Base-by-base conservation (phyloP, 2,329 filamentous ascomycete species). In the Calonectria hawksworthii region DNA sequence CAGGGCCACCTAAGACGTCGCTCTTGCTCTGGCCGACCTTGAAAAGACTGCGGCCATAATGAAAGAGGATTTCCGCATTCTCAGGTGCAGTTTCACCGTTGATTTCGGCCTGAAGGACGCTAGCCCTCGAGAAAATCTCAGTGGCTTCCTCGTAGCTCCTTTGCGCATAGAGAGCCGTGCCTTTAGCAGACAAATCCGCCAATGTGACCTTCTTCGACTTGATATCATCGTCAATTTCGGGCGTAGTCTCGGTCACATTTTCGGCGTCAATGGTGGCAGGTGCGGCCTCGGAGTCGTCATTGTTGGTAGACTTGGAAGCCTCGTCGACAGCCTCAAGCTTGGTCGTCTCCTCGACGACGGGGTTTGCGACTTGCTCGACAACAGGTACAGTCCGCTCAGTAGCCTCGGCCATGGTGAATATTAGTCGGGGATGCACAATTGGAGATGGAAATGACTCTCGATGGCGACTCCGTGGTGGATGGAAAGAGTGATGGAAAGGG, bases 1-100 rank as follows among this genome's bases (percentile, higher is more conserved):
- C 94, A 82, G 94, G 94, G 41, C 94, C 95, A 72, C 97, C 97
- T 44, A 99, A 89, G 30, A 99, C 96, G 83, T 99, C 96, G 83
- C 96, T 98, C 86, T 98, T 98, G 84, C 92, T 93, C 84, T 99
- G 94, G 36, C 96, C 97, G 74, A 99, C 94, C 84, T 96, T 96
- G 89, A 98, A 99, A 26, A 99, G 88, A 72, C 95, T 95, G 83
- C 96, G 95, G 18, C 97, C 97, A 86, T 99, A 99, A 77, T 96
- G 92, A 85, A 98, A 99, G 26, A 99, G 92, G 61, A 99, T 92
- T 83, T 99, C 96, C 66, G 96, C 96, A 81, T 99, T 99, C 73
- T 95, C 93, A 5, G 95, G 92, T 21, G 93, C 93, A 90, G 98
- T 94, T 86, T 99, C 97, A 84, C 96, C 97, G 84, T 98, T 97